Conservation (phyloP, 2,329 filamentous ascomycete species). For the Venturiaceae sp. region DNA sequence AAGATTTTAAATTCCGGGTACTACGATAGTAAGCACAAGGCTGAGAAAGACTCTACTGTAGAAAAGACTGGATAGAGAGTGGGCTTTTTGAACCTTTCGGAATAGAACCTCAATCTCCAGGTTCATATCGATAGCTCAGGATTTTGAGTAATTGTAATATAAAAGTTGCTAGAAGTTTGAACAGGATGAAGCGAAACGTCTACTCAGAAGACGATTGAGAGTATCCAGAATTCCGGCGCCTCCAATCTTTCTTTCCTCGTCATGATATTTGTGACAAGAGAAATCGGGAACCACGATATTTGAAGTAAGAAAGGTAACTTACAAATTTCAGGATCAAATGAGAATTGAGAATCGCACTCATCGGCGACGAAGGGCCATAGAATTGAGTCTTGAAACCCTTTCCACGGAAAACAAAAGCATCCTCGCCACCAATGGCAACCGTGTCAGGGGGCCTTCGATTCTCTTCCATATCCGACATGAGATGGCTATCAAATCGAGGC, state of each 20-base stretch:
- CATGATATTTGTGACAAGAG: no score
- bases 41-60: not conserved
- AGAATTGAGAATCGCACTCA: not conserved
- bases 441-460: not conserved
- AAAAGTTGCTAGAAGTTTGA: no score
- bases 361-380: not conserved
- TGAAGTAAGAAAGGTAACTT: not conserved
- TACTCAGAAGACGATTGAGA: no score
- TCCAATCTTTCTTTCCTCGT: no score
- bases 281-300: no score
- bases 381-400: constrained; percentile 5
- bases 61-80: no score
- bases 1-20: constrained; percentile 1
- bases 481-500: not conserved
- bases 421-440: not conserved
- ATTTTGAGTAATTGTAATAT: no score
- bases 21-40: not conserved
- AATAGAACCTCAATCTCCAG: no score
- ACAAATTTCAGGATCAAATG: constrained; percentile 1
- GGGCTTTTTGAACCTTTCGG: no score
- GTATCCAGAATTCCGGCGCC: no score
- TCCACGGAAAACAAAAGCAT: not conserved
- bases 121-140: no score
- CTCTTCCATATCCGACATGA: not conserved
- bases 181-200: no score